A percentile compares a stretch with the other conserved stretches of the same genome.
Conservation (phyloP, 257 asterid species). For the Nicotiana obtusifolia region DNA sequence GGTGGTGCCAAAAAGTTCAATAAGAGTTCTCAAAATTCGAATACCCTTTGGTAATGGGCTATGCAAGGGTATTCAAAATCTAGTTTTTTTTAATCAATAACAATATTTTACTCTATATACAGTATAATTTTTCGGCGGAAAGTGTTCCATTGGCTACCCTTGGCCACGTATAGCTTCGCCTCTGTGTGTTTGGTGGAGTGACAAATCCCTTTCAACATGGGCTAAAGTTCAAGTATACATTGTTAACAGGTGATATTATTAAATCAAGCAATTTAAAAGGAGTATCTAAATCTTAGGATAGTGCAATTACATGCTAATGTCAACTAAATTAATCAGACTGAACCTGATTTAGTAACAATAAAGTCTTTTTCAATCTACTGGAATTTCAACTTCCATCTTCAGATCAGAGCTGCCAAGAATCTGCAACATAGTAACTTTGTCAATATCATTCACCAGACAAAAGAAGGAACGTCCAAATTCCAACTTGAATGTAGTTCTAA, state of each 20-base stretch:
- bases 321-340: neutral
- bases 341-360: neutral
- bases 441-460: neutral
- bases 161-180: no score
- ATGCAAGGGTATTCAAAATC: no score
- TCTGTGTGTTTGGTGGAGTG: neutral
- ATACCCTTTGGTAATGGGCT: no score
- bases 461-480: neutral
- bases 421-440: conserved; percentile 26
- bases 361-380: conserved; percentile 47
- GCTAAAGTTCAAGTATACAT: neutral
- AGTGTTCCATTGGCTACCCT: no score
- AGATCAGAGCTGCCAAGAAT: conserved; percentile 51
- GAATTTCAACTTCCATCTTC: conserved; percentile 77
- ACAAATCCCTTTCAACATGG: neutral
- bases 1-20: no score
- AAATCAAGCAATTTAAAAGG: neutral
- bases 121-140: no score
- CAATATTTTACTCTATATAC: no score
- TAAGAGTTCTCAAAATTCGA: no score
- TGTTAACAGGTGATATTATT: neutral
- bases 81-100: no score
- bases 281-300: neutral
- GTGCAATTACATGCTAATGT: neutral
- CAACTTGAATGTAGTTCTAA: neutral